Evolutionary conservation across 495 filamentous ascomycete genomes (phyloP), one percentile per base, ranked within the genome.

Genomic region (Penicillium flavigenum): DNA sequence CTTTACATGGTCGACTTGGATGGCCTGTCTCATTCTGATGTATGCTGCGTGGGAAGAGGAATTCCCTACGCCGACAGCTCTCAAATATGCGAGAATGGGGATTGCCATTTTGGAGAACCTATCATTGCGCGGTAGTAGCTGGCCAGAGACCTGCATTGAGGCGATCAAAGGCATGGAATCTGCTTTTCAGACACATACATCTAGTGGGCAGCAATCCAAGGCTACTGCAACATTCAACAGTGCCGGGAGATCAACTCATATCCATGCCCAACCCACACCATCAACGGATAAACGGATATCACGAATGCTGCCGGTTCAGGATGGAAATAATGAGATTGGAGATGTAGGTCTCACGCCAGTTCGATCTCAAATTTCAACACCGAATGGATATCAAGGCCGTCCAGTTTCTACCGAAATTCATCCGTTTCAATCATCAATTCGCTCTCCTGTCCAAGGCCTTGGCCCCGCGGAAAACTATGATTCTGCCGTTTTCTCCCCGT

Each of bases 1-100:
- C 3, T 78, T 78, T 48, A 80, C 77, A 16, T 80, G 76, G 74
- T 70, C 63, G 6, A 70, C 77, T 11, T 80, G 77, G 77, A 79
- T 80, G 76, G 73, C 74, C 27, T 76, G 71, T 52, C 63, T 80
- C n/a, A 70, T 80, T 43, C 38, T 80, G 51, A 68, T 80, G 54
- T 77, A 75, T 55, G 75, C 75, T n/a, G 72, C 72, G 5, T 75
- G 71, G 67, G 70, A 75, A 50, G 69, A 68, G 6, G 64, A 76
- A 24, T 62, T 78, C 26, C 56, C 71, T 2, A 41, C 62, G 0
- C n/a, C 60, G 0, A 66, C 63, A 5, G 74, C 74, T 12, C 57
- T 61, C 26, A 71, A 72, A 55, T 76, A 76, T 44, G 70, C 72
- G 11, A 59, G 58, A 48, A 71, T 65, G 41, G 72, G 68, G 0